Base-by-base conservation (phyloP, 2,329 filamentous ascomycete species). In the Talaromyces sp. region DNA sequence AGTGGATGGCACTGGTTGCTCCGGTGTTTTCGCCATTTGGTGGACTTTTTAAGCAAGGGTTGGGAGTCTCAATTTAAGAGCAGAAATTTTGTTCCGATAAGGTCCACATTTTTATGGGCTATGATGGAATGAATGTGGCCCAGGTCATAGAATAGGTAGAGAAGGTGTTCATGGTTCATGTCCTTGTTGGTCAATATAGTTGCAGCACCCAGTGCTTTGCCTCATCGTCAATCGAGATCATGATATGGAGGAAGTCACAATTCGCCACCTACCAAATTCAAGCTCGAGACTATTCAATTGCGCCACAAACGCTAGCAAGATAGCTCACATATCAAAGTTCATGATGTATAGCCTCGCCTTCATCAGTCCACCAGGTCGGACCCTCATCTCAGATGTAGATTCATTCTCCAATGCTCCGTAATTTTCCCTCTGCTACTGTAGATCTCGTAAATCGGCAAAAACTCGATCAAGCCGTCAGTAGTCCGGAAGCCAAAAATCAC, bases 11-110 rank as follows among this genome's bases (percentile, higher is more conserved):
- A 31, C 27, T 31, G 37, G 61, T 62, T 62, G 61, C 61, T 62
- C 47, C 13, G 49, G 49, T 22, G 47, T 50, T 27, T 50, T 27
- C 15, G 45, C 45, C 45, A 49, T 49, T 49, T 27, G 45, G 45
- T 49, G 45, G 45, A 15, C 13, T 11, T 22, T 61, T 62, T 25
- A 62, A 22, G 61, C 49, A 62, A 62, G 61, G 61, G 61, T 31
- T 62, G 8, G 8, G 13, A 19, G 27, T 31, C 7, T 31, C 27
- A 7, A 31, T 31, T 31, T 27, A 7, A 7, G 27, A 6, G 27
- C 8, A 17, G 17, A 35, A 27, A 17, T 31, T 59, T 43, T 59
- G 52, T 56, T 15, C 52, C 52, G 52, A 37, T 39, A 22, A 15
- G 33, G 31, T 39, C 33, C 52, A 56, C 33, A 39, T 54, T 37